phyloP scores from a whole-genome alignment of 768 basidiomycete genomes.

The Botryobasidium botryosum region DNA sequence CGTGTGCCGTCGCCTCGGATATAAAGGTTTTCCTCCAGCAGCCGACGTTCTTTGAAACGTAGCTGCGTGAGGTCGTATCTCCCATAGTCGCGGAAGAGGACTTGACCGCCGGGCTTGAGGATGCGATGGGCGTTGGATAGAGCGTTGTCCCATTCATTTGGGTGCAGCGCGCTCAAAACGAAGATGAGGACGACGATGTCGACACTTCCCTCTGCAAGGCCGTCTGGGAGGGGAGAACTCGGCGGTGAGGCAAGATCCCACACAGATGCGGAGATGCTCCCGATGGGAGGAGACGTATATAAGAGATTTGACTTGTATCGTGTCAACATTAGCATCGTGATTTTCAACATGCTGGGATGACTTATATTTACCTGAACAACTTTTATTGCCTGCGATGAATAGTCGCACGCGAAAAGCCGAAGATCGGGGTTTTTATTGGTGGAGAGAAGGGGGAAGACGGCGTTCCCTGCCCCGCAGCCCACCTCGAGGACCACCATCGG shows the following conservation, averaged over 20 bases:
- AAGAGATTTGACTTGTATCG: constrained; percentile 44
- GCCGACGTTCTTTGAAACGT: constrained; percentile 71
- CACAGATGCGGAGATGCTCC: constrained; percentile 59
- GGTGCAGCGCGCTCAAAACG: constrained; percentile 85
- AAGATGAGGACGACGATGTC: constrained; percentile 89
- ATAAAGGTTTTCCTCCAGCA: constrained; percentile 90
- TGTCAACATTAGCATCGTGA: not conserved
- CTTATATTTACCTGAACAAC: constrained; percentile 53
- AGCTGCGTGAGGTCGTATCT: constrained; percentile 89
- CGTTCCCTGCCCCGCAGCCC: constrained; percentile 94
- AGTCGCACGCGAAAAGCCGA: constrained; percentile 70
- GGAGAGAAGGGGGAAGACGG: constrained; percentile 76
- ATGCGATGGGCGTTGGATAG: constrained; percentile 67
- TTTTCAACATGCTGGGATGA: not conserved
- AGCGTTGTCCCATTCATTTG: constrained; percentile 76
- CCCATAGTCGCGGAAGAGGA: constrained; percentile 88
- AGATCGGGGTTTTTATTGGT: constrained; percentile 69
- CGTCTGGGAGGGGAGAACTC: constrained; percentile 40
- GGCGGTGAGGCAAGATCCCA: constrained; percentile 71
- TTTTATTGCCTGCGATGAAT: constrained; percentile 73
- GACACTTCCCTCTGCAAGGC: constrained; percentile 46
- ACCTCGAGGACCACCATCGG: constrained; percentile 64
- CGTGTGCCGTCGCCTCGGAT: constrained; percentile 93
- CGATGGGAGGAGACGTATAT: constrained; percentile 48
- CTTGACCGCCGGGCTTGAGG: constrained; percentile 72